A percentile compares a stretch with the other conserved stretches of the same genome.
These are phyloP conservation scores for Lachancea fermentati DNA, from an alignment of 805 yeast genomes.

Conservation along the genomic window DNA sequence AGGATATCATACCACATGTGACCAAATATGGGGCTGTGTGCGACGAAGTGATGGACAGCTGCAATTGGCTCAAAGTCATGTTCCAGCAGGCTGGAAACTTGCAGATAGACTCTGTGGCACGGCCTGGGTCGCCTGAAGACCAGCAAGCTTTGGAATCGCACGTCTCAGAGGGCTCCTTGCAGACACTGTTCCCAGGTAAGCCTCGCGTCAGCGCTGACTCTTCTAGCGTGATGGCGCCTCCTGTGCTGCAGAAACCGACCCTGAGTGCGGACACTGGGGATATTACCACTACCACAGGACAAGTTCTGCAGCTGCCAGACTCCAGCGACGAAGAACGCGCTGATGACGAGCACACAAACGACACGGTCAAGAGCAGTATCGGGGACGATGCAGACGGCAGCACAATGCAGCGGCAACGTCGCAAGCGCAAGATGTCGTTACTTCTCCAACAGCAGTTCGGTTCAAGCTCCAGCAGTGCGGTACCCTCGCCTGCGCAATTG, in stretches of 20 bases:
- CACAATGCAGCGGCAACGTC: conserved; percentile 26
- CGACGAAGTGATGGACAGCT: conserved; percentile 57
- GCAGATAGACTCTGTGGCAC: conserved; percentile 42
- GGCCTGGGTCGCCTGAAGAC: conserved; percentile 23
- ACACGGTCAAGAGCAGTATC: not conserved
- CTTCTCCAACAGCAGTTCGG: conserved; percentile 31
- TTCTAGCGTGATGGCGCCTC: conserved; percentile 6
- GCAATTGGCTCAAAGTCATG: conserved; percentile 70
- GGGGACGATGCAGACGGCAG: conserved; percentile 20
- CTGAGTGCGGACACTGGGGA: not conserved
- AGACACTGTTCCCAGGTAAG: conserved; percentile 7
- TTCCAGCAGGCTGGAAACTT: conserved; percentile 65
- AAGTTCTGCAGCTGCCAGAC: conserved; percentile 22
- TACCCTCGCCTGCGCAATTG: conserved; percentile 20
- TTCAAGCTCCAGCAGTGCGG: conserved; percentile 26
- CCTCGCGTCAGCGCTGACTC: conserved; percentile 7
- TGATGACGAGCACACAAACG: conserved; percentile 1
- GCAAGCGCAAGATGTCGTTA: conserved; percentile 30
- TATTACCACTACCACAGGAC: conserved; percentile 18
- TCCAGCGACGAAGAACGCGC: conserved; percentile 26
- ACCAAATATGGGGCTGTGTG: conserved; percentile 54
- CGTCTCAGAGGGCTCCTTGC: conserved; percentile 4
- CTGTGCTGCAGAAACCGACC: not conserved
- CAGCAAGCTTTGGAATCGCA: conserved; percentile 5
- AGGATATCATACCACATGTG: conserved; percentile 62